phyloP scores from a whole-genome alignment of 116 monocot species.

The Posidonia oceanica region DNA sequence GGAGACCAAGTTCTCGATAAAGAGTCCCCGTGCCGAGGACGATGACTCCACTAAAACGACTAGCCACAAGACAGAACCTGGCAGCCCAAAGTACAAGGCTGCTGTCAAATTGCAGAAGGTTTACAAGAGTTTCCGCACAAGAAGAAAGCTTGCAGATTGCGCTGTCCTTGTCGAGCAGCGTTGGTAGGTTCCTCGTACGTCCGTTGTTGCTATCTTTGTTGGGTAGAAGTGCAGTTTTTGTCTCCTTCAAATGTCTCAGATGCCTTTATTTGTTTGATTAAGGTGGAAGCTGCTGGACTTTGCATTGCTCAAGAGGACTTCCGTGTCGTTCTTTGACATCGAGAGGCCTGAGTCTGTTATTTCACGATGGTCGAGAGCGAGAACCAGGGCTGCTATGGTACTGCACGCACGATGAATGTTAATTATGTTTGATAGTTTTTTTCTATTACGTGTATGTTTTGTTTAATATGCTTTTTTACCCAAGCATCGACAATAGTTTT shows the following conservation, averaged over 20 bases:
- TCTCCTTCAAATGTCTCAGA: background rate
- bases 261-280: background rate
- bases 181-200: conserved; percentile 34
- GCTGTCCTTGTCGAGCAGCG: conserved; percentile 88
- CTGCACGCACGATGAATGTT: too few relatives aligned
- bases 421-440: too few relatives aligned
- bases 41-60: conserved; percentile 7
- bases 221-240: too few relatives aligned
- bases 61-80: background rate
- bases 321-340: conserved; percentile 68
- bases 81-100: conserved; percentile 47
- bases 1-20: conserved; percentile 12
- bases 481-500: too few relatives aligned
- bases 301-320: conserved; percentile 68
- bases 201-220: background rate
- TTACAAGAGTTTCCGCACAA: conserved; percentile 86
- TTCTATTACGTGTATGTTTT: too few relatives aligned
- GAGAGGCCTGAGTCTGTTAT: conserved; percentile 57
- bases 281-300: conserved; percentile 99
- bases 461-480: too few relatives aligned
- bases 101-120: conserved; percentile 92
- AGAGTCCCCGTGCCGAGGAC: background rate
- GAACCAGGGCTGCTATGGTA: conserved; percentile 92
- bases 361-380: conserved; percentile 82
- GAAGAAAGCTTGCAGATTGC: conserved; percentile 92